phyloP scores from a whole-genome alignment of 305 asterid genomes.

The Fraxinus floribunda region DNA sequence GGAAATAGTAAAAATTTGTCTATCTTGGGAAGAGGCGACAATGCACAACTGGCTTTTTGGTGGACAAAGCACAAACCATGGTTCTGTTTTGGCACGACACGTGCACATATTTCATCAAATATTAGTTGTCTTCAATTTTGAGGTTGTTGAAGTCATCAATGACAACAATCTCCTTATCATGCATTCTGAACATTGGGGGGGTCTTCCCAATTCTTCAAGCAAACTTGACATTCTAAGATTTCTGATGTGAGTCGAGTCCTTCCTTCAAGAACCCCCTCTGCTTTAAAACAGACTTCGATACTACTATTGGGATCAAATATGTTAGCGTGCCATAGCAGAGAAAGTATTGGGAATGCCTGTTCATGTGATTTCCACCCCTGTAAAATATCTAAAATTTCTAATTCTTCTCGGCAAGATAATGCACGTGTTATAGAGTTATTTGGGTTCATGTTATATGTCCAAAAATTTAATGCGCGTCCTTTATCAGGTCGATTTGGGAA shows the following conservation, averaged over 20 bases:
- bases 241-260: not conserved
- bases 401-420: not conserved
- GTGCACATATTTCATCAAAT: not conserved
- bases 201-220: not conserved
- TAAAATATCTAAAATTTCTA: not conserved
- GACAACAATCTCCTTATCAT: not conserved
- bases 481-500: slow-evolving; percentile 69
- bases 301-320: not conserved
- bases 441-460: not conserved
- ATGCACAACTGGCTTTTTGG: not conserved
- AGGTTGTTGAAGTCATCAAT: not conserved
- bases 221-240: not conserved
- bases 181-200: not conserved
- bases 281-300: not conserved
- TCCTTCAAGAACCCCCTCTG: not conserved
- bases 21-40: not conserved
- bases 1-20: not conserved
- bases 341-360: not conserved
- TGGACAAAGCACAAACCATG: not conserved
- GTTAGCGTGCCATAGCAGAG: not conserved
- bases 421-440: not conserved
- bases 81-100: not conserved
- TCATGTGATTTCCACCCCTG: not conserved
- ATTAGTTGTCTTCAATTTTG: not conserved
- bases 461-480: not conserved